phyloP scores from a whole-genome alignment of 1,284 basidiomycete species.

The Papiliotrema nemorosa region DNA sequence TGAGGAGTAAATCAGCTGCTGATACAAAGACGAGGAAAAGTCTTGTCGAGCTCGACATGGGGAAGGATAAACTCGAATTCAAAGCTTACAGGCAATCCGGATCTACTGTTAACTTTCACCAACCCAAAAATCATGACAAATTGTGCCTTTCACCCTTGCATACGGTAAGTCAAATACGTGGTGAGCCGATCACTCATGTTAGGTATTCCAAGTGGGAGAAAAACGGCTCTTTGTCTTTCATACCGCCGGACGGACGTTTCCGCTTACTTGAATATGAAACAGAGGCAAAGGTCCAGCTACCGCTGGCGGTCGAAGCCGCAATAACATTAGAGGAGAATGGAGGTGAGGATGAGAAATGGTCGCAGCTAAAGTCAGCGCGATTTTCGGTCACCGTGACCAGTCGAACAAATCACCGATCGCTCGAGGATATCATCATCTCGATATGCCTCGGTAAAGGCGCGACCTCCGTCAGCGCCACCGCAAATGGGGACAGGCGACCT shows the following conservation, averaged over 20 bases:
- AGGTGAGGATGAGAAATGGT: conserved; percentile 51
- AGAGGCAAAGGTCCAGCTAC: conserved; percentile 56
- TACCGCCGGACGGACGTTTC: conserved; percentile 92
- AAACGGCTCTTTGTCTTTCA: conserved; percentile 78
- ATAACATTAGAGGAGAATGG: conserved; percentile 62
- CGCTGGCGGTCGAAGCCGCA: conserved; percentile 62
- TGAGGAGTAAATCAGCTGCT: neutral
- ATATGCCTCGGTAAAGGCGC: conserved; percentile 70
- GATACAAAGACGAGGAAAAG: conserved; percentile 64
- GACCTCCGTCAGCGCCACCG: conserved; percentile 52
- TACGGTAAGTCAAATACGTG: conserved; percentile 59
- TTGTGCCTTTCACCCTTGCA: conserved; percentile 84
- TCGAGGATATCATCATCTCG: conserved; percentile 69
- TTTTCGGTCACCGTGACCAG: conserved; percentile 70
- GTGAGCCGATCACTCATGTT: neutral
- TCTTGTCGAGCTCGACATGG: conserved; percentile 68
- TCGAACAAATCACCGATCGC: conserved; percentile 59
- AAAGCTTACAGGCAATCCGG: conserved; percentile 78
- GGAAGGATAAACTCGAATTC: conserved; percentile 79
- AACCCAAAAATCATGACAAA: conserved; percentile 73
- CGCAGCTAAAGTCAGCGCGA: conserved; percentile 53
- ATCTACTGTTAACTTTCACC: conserved; percentile 73
- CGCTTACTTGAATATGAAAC: conserved; percentile 80
- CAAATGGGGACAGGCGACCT: conserved; percentile 40
- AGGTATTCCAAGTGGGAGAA: conserved; percentile 77